Base-by-base conservation (phyloP, 2,329 filamentous ascomycete species). In the Leptographium procerum region DNA sequence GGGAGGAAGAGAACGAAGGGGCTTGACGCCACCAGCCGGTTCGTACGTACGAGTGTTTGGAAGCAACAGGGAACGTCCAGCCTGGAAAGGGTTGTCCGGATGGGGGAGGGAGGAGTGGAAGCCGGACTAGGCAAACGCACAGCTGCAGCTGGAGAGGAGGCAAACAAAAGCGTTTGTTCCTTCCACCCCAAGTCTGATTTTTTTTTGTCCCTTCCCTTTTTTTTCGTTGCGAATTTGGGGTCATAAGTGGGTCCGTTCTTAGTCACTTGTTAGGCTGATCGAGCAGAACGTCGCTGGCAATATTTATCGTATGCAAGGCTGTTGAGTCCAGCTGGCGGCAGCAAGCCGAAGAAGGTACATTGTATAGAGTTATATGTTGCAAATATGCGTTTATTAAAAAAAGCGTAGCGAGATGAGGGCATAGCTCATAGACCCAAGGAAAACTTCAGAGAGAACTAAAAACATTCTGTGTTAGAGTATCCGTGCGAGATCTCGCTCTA, bases 191-290 rank as follows among this genome's bases (percentile, higher is more conserved):
- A n/a, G 6, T 43, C n/a, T 19, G 22, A 16, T 55, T 55, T 55
- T 55, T 55, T 55, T 54, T 55, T 55, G 34, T 10, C n/a, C 24
- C 34, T 43, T 55, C 22, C 52, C 26, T 31, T 55, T 55, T 45
- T 55, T 45, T 31, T 29, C n/a, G 14, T 19, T 45, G 36, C 19
- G 53, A 47, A 47, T 54, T 54, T 36, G 52, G 14, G 19, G 11
- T 43, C 14, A 55, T 55, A 55, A 55, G 53, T 47, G 53, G 53
- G 36, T 3, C 22, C 3, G 16, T 26, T 9, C n/a, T 55, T 55
- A 55, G 53, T 55, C 53, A 55, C 14, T 19, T 52, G 10, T 10
- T 52, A 52, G 13, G 24, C 24, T 24, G 24, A 13, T 16, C 26
- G 47, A 50, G 11, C 19, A 40, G 40, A 43, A 19, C 19, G 19